Base-by-base conservation (phyloP, 495 filamentous ascomycete species). In the Penicillium waksmanii region DNA sequence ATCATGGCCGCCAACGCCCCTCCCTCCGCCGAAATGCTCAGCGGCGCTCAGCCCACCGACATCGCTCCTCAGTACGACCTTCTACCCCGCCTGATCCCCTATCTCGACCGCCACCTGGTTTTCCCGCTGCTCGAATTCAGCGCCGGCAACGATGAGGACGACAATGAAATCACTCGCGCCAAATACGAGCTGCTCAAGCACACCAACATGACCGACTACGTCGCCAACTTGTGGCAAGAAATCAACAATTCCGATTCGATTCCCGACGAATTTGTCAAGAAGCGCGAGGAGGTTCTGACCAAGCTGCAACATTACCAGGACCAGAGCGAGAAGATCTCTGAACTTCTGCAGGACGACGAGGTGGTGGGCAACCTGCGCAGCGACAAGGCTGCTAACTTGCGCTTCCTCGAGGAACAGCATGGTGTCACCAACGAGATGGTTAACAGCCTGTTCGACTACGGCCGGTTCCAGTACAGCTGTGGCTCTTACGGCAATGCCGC, bases 191-290 rank as follows among this genome's bases (percentile, higher is more conserved):
- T 98, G 31, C 85, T 97, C 56, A 94, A 96, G 82, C 85, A 89
- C 73, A 96, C 95, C 56, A 96, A 98, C 81, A 98, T 98, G 95
- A 92, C 87, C 65, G 95, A 98, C 75, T 98, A 96, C 73, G 91
- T 97, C 42, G 91, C 92, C 63, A 87, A 87, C 61, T 80, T 98
- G 66, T 90, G 96, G 80, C 84, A 87, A 70, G 87, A 96, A 71
- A 85, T 98, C 62, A 85, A 97, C 76, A 81, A 89, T 63, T 84
- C 90, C 56, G 84, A 90, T 43, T 81, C 91, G 47, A 79, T 89
- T 51, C 93, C 95, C 21, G 82, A 88, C 54, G 93, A 98, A 73
- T 97, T 92, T 71, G 80, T 85, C 57, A 88, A 89, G 71, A 93
- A 90, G 85, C 84, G 90, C 62, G 90, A 97, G 71, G 89, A 93